phyloP scores from a whole-genome alignment of 2,329 filamentous ascomycete species.

The Pyricularia sp. region DNA sequence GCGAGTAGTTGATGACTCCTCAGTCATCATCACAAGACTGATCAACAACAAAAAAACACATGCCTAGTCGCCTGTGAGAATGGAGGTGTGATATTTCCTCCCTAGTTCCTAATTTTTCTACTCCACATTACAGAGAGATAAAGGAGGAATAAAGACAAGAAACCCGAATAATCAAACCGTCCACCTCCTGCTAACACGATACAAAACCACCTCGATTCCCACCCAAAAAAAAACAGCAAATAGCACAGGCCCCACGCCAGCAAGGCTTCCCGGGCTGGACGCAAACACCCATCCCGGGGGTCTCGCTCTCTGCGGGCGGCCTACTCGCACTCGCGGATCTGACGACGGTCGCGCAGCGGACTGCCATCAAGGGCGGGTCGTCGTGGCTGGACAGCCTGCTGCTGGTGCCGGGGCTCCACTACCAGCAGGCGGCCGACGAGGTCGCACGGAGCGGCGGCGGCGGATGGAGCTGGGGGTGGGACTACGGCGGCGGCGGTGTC shows the following conservation, averaged over 20 bases:
- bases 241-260: background rate
- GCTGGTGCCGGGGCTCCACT: slow-evolving; percentile 51
- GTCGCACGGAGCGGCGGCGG: slow-evolving; percentile 32
- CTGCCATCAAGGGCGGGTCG: slow-evolving; percentile 45
- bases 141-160: too few relatives aligned
- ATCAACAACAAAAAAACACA: background rate
- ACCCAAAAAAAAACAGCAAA: background rate
- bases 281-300: slow-evolving; percentile 31
- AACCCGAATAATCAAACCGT: too few relatives aligned
- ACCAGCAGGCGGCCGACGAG: slow-evolving; percentile 46
- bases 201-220: background rate
- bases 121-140: too few relatives aligned
- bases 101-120: too few relatives aligned
- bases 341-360: slow-evolving; percentile 43
- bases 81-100: background rate
- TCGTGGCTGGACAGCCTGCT: slow-evolving; percentile 47
- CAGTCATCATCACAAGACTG: background rate
- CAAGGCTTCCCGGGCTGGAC: slow-evolving; percentile 29
- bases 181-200: background rate
- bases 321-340: slow-evolving; percentile 52
- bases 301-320: slow-evolving; percentile 40
- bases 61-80: background rate
- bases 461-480: background rate
- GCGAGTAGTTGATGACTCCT: background rate
- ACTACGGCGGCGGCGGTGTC: background rate